Evolutionary conservation across 2,329 filamentous ascomycete genomes (phyloP).

Genomic region (Alternaria arbusti): DNA sequence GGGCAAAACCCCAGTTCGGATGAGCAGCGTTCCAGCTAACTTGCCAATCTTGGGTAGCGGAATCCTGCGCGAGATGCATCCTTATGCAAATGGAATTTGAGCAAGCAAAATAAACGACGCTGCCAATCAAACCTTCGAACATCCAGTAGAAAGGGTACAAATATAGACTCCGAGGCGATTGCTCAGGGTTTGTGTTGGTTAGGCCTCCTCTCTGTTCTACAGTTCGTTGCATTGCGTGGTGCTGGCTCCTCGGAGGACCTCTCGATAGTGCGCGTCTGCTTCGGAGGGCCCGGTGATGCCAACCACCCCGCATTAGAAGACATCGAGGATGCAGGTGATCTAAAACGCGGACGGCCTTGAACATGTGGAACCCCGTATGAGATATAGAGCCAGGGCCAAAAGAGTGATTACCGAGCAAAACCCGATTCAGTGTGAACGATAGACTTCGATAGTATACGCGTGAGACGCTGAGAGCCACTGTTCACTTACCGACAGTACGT

Average conservation of each 20-base stretch:
- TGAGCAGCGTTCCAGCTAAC: neutral
- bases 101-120: neutral
- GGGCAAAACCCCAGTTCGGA: neutral
- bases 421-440: neutral
- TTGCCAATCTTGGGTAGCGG: conserved; percentile 7
- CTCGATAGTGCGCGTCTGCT: neutral
- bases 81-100: neutral
- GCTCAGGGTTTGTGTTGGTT: neutral
- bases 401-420: neutral
- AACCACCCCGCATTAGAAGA: neutral
- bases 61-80: conserved; percentile 1
- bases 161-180: neutral
- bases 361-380: neutral
- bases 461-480: neutral
- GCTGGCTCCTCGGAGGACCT: neutral
- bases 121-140: neutral
- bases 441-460: neutral
- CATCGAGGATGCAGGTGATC: neutral
- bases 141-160: neutral
- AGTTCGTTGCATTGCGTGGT: neutral
- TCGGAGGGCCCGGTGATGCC: neutral
- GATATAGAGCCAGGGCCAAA: too few relatives aligned
- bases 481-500: neutral
- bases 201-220: neutral
- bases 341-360: neutral